Evolutionary conservation across 2,329 filamentous ascomycete genomes (phyloP).

Genomic region (Kalmusia sp.): DNA sequence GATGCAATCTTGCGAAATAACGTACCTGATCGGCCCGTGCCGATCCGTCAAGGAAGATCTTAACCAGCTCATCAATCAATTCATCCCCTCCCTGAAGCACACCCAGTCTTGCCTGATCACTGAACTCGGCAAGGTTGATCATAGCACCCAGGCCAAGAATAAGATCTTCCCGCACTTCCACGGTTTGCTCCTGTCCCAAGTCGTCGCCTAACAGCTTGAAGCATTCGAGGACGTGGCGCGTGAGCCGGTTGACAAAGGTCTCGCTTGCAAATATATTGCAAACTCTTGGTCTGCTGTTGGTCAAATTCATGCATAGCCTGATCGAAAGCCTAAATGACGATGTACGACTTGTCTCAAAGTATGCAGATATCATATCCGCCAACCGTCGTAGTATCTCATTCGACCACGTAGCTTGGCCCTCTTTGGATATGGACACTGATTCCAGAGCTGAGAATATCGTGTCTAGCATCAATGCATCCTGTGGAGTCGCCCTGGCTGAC

Average conservation of each 20-base stretch:
- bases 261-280: conserved; percentile 70
- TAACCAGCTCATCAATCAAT: conserved; percentile 66
- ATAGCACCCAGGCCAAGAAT: conserved; percentile 81
- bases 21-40: conserved; percentile 72
- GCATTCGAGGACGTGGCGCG: conserved; percentile 33
- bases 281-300: conserved; percentile 77
- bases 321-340: conserved; percentile 58
- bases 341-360: conserved; percentile 27
- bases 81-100: conserved; percentile 40
- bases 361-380: conserved; percentile 51
- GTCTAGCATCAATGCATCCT: conserved; percentile 42
- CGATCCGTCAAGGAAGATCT: conserved; percentile 72
- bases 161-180: conserved; percentile 69
- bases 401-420: conserved; percentile 43
- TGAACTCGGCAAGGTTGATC: conserved; percentile 88
- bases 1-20: conserved; percentile 8
- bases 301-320: conserved; percentile 81
- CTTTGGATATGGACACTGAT: conserved; percentile 54
- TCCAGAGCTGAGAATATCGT: conserved; percentile 62
- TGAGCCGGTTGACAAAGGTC: conserved; percentile 56
- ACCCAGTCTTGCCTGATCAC: conserved; percentile 59
- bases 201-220: conserved; percentile 34
- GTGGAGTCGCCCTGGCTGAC: conserved; percentile 16
- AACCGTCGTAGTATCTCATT: conserved; percentile 60
- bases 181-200: conserved; percentile 59